Evolutionary conservation across 169 alveolate species (phyloP), one percentile per base, ranked within the genome.

Genomic region (Plasmodium cynomolgi): DNA sequence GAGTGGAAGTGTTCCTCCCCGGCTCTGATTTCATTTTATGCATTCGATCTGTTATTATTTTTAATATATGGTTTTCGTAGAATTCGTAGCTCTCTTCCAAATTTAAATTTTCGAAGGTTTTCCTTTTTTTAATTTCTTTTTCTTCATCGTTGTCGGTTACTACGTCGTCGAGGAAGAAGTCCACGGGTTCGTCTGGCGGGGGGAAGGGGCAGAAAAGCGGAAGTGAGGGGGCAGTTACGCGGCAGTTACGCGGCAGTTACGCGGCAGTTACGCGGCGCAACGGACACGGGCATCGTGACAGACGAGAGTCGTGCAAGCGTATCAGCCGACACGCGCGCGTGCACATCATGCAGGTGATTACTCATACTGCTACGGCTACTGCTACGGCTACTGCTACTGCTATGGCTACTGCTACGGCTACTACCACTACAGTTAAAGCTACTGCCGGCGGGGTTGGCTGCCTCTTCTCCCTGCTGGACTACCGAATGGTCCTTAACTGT

Each of bases 11-110:
- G 83, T 88, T 88, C 71, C 72, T 88, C 54, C 94, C 94, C 17
- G 88, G 94, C 47, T 77, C 94, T 34, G 88, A 13, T 50, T 79
- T 88, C 94, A 88, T 88, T 80, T 79, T 88, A n/a, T 88, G 54
- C 94, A 88, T 88, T 41, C 94, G 17, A 8, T 88, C 90, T 44
- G 26, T 88, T 62, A 83, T 80, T 58, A 88, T 88, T 80, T 54
- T 77, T 74, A 88, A 80, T 26, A 88, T 88, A 41, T 88, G 84
- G 20, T n/a, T 80, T 50, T 88, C 83, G 73, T 88, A 88, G 72
- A 88, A 88, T 88, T 88, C 94, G 54, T 88, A 88, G 6, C 90
- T 31, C 72, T 54, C 94, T n/a, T 88, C 94, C 17, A 88, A 68
- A 31, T 80, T 88, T 13, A 88, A 68, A 13, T 88, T 58, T 1